These are phyloP conservation scores for Plantago major DNA, from an alignment of 257 asterid species.

Conservation along the genomic window DNA sequence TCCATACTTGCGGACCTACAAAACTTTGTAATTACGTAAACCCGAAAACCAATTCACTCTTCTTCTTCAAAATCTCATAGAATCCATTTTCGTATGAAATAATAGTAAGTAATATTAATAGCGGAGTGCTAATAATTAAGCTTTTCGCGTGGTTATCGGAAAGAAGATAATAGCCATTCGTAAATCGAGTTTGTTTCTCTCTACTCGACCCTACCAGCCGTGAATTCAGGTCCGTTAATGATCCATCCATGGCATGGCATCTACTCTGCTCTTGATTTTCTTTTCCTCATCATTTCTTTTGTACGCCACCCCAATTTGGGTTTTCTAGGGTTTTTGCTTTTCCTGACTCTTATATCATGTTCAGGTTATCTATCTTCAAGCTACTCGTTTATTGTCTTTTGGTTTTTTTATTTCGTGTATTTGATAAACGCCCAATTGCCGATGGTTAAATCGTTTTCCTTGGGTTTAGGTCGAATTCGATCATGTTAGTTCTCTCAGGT, in stretches of 20 bases:
- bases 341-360: conserved; percentile 35
- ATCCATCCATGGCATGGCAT: neutral
- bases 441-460: too few species aligned
- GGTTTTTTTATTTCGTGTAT: conserved; percentile 14
- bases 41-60: too few species aligned
- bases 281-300: conserved; percentile 1
- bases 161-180: too few species aligned
- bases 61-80: too few species aligned
- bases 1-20: too few species aligned
- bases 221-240: conserved; percentile 42
- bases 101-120: too few species aligned
- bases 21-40: too few species aligned
- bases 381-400: conserved; percentile 17
- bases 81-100: too few species aligned
- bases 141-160: too few species aligned
- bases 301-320: conserved; percentile 24
- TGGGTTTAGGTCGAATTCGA: neutral
- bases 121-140: too few species aligned
- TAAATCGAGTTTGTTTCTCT: conserved; percentile 16
- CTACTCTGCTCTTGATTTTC: conserved; percentile 1
- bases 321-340: conserved; percentile 35
- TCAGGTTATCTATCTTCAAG: conserved; percentile 39
- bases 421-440: too few species aligned
- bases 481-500: neutral
- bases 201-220: conserved; percentile 18